Percentiles rank a stretch among this genome's conserved stretches.
phyloP scores from a whole-genome alignment of 129 eudicot genomes.

The Tanacetum coccineum region DNA sequence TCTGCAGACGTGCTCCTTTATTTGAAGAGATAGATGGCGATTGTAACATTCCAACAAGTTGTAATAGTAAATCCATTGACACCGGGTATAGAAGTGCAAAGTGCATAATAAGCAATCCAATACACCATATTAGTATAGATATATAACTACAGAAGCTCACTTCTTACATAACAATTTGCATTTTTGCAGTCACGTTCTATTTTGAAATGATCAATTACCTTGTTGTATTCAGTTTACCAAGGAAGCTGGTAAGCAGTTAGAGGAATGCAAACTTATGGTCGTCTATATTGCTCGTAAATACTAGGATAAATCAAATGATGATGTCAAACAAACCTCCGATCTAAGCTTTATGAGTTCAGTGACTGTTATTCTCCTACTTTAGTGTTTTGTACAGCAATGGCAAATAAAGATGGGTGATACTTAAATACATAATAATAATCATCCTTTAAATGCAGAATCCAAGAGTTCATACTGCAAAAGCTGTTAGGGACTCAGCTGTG shows the following conservation, averaged over 20 bases:
- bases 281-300: slow-evolving; percentile 42
- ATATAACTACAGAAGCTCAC: too few species aligned
- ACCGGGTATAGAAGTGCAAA: too few species aligned
- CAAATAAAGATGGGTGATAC: not conserved
- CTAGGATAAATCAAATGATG: slow-evolving; percentile 38
- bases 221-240: slow-evolving; percentile 54
- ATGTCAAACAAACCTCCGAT: slow-evolving; percentile 33
- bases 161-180: too few species aligned
- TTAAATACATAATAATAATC: not conserved
- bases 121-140: too few species aligned
- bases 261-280: slow-evolving; percentile 79
- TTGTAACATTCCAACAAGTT: too few species aligned
- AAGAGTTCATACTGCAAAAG: slow-evolving; percentile 48
- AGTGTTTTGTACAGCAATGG: not conserved
- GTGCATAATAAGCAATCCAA: too few species aligned
- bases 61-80: too few species aligned
- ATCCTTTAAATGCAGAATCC: slow-evolving; percentile 34
- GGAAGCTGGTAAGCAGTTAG: slow-evolving; percentile 62
- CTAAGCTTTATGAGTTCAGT: slow-evolving; percentile 43
- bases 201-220: slow-evolving; percentile 12
- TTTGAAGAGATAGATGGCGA: too few species aligned
- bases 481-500: slow-evolving; percentile 74
- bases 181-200: too few species aligned
- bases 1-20: too few species aligned
- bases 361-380: slow-evolving; percentile 4